Evolutionary conservation across 2,329 filamentous ascomycete species (phyloP), one percentile per base, ranked within the genome.

Genomic region (Aspergillus eucalypticola): DNA sequence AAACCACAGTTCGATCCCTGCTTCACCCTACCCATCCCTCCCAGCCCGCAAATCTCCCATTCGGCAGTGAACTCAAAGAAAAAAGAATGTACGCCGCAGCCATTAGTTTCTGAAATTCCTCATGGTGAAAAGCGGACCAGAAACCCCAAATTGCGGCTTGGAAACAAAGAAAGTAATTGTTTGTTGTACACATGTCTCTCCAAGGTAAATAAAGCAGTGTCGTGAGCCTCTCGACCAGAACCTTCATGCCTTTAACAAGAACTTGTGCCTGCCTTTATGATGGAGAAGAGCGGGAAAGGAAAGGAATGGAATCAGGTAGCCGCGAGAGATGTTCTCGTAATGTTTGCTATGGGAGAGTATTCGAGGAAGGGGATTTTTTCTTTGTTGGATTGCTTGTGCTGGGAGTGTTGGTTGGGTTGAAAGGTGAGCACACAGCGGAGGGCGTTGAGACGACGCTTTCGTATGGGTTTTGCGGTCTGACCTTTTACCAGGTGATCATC

Each of bases 401-500:
- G 27, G 27, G 11, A 5, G 4, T 4, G 29, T 35, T 5, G 32
- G 32, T 35, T 35, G 32, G 32, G 32, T 35, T 35, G 32, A 11
- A 35, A 35, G 32, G 32, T 35, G 32, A 42, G 42, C 39, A n/a
- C 54, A 50, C 59, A 53, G 53, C 59, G 54, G 54, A n/a, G 11
- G 29, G 25, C 32, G 32, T 42, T 32, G 29, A 38, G 8, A 35
- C 8, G 41, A 23, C 51, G 38, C 7, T 27, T 27, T 35, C 38
- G 46, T n/a, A 27, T 38, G 29, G 46, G 11, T 17, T 54, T 61
- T 64, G 65, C 63, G 67, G 73, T 79, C 76, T 74, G 76, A 79
- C 76, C 77, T 79, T 79, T 79, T 79, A 79, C 77, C 77, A 79
- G 72, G 67, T 66, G 73, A 59, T 61, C 77, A 79, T 79, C 77